Conservation (phyloP, 2,329 filamentous ascomycete species). For the Lecanicillium sp. region DNA sequence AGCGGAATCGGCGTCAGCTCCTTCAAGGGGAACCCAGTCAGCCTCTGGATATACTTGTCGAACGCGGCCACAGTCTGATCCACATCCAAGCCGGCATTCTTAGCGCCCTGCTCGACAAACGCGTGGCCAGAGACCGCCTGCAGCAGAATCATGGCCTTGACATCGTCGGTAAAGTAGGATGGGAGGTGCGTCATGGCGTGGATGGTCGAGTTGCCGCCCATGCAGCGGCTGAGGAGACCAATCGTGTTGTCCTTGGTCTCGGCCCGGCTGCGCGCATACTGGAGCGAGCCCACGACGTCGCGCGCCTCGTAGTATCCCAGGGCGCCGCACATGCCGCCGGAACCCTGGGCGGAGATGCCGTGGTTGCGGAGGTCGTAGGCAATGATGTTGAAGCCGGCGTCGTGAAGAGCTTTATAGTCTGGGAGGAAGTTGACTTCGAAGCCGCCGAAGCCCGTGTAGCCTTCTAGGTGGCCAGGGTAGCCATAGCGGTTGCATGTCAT, state of each 20-base stretch:
- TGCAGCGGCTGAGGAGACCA: conserved; percentile 6
- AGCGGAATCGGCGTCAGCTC: conserved; percentile 3
- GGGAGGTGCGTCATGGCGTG: conserved; percentile 4
- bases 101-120: not conserved
- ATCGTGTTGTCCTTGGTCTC: conserved; percentile 5
- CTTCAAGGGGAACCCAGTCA: not conserved
- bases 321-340: conserved; percentile 1
- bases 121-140: conserved; percentile 4
- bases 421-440: conserved; percentile 9
- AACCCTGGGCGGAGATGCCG: conserved; percentile 3
- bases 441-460: conserved; percentile 3
- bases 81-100: not conserved
- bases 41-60: not conserved
- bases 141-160: conserved; percentile 2
- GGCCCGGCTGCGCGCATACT: conserved; percentile 3
- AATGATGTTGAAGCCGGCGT: conserved; percentile 8
- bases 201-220: conserved; percentile 6
- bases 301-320: conserved; percentile 4
- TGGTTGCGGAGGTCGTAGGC: conserved; percentile 24
- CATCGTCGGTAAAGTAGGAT: conserved; percentile 2
- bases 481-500: conserved; percentile 6
- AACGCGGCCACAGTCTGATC: not conserved
- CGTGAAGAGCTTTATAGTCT: conserved; percentile 10
- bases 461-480: conserved; percentile 2
- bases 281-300: conserved; percentile 7